Evolutionary conservation across 176 grass and related monocot species (phyloP), one percentile per base, ranked within the genome.

Genomic region (Cocos nucifera): DNA sequence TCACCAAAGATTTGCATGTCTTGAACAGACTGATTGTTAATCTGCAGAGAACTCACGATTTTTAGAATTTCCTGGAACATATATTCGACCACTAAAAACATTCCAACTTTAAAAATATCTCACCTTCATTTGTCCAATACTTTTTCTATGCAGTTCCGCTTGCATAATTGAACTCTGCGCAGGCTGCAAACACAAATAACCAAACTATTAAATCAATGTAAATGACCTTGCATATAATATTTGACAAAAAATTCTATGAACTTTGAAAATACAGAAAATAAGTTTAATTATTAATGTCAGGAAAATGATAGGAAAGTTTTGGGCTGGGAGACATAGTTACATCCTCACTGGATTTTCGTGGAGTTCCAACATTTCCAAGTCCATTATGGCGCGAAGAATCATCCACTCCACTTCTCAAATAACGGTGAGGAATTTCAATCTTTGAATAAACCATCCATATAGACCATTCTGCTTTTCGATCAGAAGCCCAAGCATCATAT

Each of bases 401-500:
- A n/a, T 79, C 69, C 62, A 66, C 54, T 73, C 77, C 53, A 65
- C 78, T 85, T 67, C 59, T 66, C 75, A 90, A 73, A 50, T 96
- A 96, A 25, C 72, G 80, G 57, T 90, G 83, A 30, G 86, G 83
- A 59, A 87, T 84, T 29, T 96, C 92, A 54, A 87, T 90, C 65
- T 90, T 85, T 20, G 91, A 96, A 82, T 96, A 83, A 69, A 96
- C 73, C 25, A 86, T 90, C 86, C 86, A 90, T 65, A 96, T 90
- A 52, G 91, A 90, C 91, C 91, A 96, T 72, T 96, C 86, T 49
- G 80, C 69, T 75, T 90, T 96, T 15, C 86, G 66, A 72, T 82
- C 75, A 65, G 59, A 73, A 67, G 85, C 74, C 91, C 86, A 96
- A 49, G 82, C 51, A 77, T 62, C 83, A 69, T 79, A 80, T 35